Base-by-base conservation (phyloP, 306 rosid genomes). In the Cyclanthera cordifolia region DNA sequence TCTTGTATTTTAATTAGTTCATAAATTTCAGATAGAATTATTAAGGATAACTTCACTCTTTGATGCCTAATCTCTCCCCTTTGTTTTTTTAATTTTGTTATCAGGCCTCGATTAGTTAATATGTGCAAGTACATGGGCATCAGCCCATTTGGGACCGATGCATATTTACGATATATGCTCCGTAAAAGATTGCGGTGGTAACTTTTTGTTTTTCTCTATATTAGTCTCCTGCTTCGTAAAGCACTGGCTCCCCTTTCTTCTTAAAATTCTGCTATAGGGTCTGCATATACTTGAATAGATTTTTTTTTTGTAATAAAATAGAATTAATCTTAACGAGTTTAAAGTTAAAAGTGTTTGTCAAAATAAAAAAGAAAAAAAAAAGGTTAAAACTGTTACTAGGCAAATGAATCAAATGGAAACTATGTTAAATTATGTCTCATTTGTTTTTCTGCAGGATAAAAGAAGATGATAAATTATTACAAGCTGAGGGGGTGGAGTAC, bases 101-200 rank as follows among this genome's bases (percentile, higher is more conserved):
- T 56, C 82, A 93, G 98, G 87, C 86, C 98, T 19, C 93, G 98
- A n/a, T 73, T 93, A 79, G 94, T 93, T 67, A 89, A 81, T 76
- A 93, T 93, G 95, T 93, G 96, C 95, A 93, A 93, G 78, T 93
- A 93, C 80, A 93, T 93, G 98, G 96, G 90, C 53, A 87, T 93
- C 61, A 83, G 85, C 80, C 95, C 95, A 37, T 87, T 81, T 30
- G 95, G 95, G 17, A 89, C 95, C 9, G 95, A 93, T 85, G 89
- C 94, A 28, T 87, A 93, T 84, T 79, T 89, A 72, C 85, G 96
- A 19, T 87, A 81, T 74, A 89, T 93, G 98, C 88, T 93, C 70
- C 82, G 96, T 20, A 84, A 82, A 69, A 81, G 85, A 69, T 81
- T 93, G 67, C 90, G 34, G 64, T 72, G 82, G 98, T 93, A 75